phyloP scores from a whole-genome alignment of 306 rosid genomes.

The Hippophae tibetana region DNA sequence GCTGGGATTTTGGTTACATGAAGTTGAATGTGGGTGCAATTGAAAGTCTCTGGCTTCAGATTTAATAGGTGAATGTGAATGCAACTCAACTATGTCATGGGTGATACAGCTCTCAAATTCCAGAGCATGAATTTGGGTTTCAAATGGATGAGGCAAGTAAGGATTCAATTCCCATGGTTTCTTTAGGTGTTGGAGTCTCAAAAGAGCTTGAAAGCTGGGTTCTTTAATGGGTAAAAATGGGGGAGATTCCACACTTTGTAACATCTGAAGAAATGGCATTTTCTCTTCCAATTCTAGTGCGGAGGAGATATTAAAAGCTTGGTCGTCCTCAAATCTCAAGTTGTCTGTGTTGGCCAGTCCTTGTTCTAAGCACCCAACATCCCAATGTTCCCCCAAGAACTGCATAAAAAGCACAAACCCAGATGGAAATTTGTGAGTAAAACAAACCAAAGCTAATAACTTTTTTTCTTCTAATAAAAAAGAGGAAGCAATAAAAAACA shows the following conservation, averaged over 20 bases:
- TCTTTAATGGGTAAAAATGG: constrained; percentile 46
- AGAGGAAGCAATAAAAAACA: constrained; percentile 19
- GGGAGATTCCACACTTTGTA: constrained; percentile 61
- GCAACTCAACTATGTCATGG: constrained; percentile 43
- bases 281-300: constrained; percentile 41
- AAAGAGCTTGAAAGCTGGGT: constrained; percentile 58
- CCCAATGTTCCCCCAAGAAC: constrained; percentile 56
- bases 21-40: constrained; percentile 25
- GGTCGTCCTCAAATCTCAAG: constrained; percentile 35
- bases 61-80: constrained; percentile 56
- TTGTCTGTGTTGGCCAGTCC: constrained; percentile 25
- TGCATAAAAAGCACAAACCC: constrained; percentile 26
- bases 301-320: constrained; percentile 23
- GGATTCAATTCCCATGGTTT: constrained; percentile 39
- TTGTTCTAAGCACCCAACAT: constrained; percentile 43
- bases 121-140: constrained; percentile 30
- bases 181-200: constrained; percentile 51
- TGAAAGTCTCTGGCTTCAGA: constrained; percentile 47
- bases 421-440: background rate
- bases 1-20: constrained; percentile 19
- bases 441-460: constrained; percentile 12
- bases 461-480: constrained; percentile 8
- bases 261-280: constrained; percentile 83
- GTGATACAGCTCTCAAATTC: constrained; percentile 67
- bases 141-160: constrained; percentile 24